phyloP scores from a whole-genome alignment of 2,329 filamentous ascomycete species.

The Claviceps pazoutovae region DNA sequence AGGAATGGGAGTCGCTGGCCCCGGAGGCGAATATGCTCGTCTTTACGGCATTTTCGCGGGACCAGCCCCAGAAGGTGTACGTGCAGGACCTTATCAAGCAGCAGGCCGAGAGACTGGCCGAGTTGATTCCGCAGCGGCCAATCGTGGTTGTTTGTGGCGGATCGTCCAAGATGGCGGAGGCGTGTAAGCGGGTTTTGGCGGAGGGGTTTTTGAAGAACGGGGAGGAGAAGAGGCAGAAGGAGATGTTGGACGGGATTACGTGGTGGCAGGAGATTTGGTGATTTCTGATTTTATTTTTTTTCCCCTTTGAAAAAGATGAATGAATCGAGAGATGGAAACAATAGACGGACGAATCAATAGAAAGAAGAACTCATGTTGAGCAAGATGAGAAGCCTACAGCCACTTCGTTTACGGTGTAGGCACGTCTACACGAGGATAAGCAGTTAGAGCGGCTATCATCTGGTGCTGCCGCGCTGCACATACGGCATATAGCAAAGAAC shows the following conservation, averaged over 20 bases:
- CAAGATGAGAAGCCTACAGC: no score
- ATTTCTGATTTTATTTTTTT: not conserved
- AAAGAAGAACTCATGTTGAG: not conserved
- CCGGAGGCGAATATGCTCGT: slow-evolving; percentile 15
- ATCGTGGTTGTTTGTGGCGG: slow-evolving; percentile 43
- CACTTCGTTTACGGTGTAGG: no score
- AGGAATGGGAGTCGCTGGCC: slow-evolving; percentile 49
- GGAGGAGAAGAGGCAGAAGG: slow-evolving; percentile 25
- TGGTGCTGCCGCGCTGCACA: no score
- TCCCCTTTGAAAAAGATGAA: not conserved
- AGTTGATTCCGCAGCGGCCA: slow-evolving; percentile 23
- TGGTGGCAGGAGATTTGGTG: slow-evolving; percentile 50
- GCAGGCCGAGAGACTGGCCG: slow-evolving; percentile 21
- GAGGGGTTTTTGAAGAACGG: slow-evolving; percentile 30
- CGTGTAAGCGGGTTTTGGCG: slow-evolving; percentile 37
- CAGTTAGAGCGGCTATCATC: no score
- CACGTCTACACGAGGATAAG: no score
- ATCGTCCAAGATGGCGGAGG: slow-evolving; percentile 42
- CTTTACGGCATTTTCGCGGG: slow-evolving; percentile 34
- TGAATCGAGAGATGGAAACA: not conserved
- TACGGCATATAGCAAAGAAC: no score
- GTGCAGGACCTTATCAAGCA: slow-evolving; percentile 40
- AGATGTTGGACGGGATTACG: slow-evolving; percentile 20
- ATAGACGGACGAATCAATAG: not conserved
- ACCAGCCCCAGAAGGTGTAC: slow-evolving; percentile 36